phyloP scores from a whole-genome alignment of 495 filamentous ascomycete genomes.

The Bacidia gigantensis region DNA sequence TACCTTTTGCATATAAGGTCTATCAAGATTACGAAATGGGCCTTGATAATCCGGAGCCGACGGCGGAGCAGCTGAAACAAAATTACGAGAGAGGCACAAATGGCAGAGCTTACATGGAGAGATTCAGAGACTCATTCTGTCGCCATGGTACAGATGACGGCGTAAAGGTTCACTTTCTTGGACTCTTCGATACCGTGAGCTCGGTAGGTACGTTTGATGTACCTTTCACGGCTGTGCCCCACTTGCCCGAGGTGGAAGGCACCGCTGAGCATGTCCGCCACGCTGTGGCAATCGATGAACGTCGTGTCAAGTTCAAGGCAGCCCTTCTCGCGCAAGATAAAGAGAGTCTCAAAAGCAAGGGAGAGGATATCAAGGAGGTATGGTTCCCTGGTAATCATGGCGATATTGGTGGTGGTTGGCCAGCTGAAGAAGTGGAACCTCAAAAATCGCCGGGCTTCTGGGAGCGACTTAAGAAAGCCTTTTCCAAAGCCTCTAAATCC shows the following conservation, averaged over 20 bases:
- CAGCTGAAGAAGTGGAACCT: not conserved
- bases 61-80: not conserved
- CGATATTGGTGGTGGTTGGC: constrained; percentile 30
- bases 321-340: constrained; percentile 16
- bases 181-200: constrained; percentile 34
- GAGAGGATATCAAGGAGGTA: constrained; percentile 25
- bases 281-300: constrained; percentile 33
- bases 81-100: not conserved
- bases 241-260: not conserved
- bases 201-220: constrained; percentile 25
- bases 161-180: constrained; percentile 24
- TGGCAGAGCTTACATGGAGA: constrained; percentile 21
- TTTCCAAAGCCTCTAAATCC: no score
- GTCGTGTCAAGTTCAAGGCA: constrained; percentile 31
- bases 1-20: constrained; percentile 22
- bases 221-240: constrained; percentile 12
- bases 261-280: constrained; percentile 28
- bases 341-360: not conserved
- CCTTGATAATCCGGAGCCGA: not conserved
- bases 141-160: constrained; percentile 18
- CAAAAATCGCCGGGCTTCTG: not conserved
- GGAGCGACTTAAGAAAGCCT: not conserved
- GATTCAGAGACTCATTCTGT: constrained; percentile 30
- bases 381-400: constrained; percentile 31
- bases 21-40: constrained; percentile 18